Percentiles rank a stretch among this genome's conserved stretches.
Evolutionary conservation across 106 monocot species (phyloP).

Genomic region (Amphibolis antarctica): DNA sequence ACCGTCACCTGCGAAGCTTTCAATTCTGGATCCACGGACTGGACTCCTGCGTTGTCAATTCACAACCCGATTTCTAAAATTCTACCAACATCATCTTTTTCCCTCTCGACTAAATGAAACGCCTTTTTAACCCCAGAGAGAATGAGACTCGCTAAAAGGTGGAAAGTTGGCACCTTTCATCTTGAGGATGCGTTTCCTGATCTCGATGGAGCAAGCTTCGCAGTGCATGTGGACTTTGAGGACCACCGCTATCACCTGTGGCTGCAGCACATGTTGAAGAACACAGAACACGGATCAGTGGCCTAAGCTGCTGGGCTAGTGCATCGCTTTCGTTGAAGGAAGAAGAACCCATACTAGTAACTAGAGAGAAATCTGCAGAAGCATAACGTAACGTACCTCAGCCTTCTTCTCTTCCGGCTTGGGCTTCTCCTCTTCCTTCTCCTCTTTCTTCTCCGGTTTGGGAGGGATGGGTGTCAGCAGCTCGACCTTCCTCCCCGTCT

Average conservation of each 20-base stretch:
- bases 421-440: constrained; percentile 41
- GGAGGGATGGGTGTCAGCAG: constrained; percentile 43
- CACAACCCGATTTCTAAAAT: neutral
- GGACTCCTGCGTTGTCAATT: constrained; percentile 37
- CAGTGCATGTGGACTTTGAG: constrained; percentile 94
- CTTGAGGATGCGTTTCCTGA: constrained; percentile 79
- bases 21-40: constrained; percentile 51
- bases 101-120: too few species aligned
- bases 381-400: constrained; percentile 35
- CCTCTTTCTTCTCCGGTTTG: constrained; percentile 28
- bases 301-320: too few species aligned
- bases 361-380: too few species aligned
- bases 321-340: too few species aligned
- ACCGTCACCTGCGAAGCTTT: constrained; percentile 65
- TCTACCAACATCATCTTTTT: neutral
- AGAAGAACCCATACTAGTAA: too few species aligned
- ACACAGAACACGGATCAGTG: too few species aligned
- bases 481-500: constrained; percentile 75
- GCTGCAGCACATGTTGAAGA: constrained; percentile 17
- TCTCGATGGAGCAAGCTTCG: constrained; percentile 82
- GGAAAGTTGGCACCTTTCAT: constrained; percentile 51
- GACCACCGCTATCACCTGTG: constrained; percentile 43
- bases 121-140: too few species aligned
- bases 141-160: too few species aligned
- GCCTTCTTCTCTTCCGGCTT: constrained; percentile 60